Evolutionary conservation across 106 monocot genomes (phyloP).

Genomic region (Dioscorea dumetorum): DNA sequence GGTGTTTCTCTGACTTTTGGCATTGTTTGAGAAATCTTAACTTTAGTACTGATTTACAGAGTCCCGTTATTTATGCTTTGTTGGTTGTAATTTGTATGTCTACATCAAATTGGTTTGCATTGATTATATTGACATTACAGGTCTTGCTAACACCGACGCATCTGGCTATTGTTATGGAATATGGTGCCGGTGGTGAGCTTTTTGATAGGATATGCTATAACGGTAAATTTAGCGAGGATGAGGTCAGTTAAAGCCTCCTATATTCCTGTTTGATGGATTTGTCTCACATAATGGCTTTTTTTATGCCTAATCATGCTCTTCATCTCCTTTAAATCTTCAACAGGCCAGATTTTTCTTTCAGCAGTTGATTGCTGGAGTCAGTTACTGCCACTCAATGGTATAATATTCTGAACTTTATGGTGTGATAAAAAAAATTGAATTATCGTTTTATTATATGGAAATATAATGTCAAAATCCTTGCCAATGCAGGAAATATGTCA

Average conservation of each 20-base stretch:
- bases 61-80: no score
- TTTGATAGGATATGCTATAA: constrained; percentile 80
- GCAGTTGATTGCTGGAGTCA: constrained; percentile 81
- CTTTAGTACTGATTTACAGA: no score
- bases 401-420: not conserved
- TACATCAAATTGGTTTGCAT: no score
- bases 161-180: constrained; percentile 94
- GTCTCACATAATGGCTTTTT: not conserved
- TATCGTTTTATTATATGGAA: not conserved
- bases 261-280: not conserved
- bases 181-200: constrained; percentile 93
- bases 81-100: no score
- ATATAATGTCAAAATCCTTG: not conserved
- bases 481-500: constrained; percentile 78
- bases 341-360: constrained; percentile 95
- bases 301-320: not conserved
- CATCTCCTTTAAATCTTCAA: constrained; percentile 8
- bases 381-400: constrained; percentile 89
- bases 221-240: constrained; percentile 80
- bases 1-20: no score
- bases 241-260: constrained; percentile 27
- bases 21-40: no score
- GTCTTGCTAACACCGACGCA: constrained; percentile 77
- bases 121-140: constrained; percentile 17
- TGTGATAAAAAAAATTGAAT: no score